Conservation (phyloP, 495 filamentous ascomycete genomes). For the Geoglossum glabrum region DNA sequence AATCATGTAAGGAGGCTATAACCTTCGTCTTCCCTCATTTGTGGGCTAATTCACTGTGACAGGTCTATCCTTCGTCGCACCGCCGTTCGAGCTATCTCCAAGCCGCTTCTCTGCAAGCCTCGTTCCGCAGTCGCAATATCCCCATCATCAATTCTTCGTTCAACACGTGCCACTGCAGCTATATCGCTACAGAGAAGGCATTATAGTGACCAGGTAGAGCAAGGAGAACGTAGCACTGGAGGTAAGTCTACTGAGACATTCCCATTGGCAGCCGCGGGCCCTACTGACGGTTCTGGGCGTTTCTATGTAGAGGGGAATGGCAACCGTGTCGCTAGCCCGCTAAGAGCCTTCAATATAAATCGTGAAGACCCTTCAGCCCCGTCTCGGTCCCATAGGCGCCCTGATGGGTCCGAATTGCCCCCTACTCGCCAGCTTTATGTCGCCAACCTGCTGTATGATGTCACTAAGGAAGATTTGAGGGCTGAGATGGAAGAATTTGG, state of each 20-base stretch:
- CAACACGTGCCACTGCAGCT: constrained; percentile 12
- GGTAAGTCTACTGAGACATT: background rate
- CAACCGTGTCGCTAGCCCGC: background rate
- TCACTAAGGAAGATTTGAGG: constrained; percentile 48
- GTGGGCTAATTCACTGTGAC: constrained; percentile 8
- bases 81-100: constrained; percentile 33
- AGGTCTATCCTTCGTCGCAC: constrained; percentile 38
- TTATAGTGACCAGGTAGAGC: constrained; percentile 20
- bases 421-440: constrained; percentile 36
- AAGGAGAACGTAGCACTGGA: background rate
- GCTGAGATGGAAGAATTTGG: constrained; percentile 49
- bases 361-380: background rate
- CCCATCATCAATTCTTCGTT: constrained; percentile 11
- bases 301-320: background rate
- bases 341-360: too few species aligned
- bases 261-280: background rate
- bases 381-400: background rate
- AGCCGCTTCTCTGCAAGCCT: constrained; percentile 24
- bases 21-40: background rate
- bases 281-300: background rate
- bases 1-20: background rate
- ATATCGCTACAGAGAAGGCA: constrained; percentile 23
- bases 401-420: background rate
- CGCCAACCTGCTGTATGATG: constrained; percentile 75
- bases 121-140: constrained; percentile 20